Base-by-base conservation (phyloP, 2,329 filamentous ascomycete genomes). In the Colletotrichum sp. region DNA sequence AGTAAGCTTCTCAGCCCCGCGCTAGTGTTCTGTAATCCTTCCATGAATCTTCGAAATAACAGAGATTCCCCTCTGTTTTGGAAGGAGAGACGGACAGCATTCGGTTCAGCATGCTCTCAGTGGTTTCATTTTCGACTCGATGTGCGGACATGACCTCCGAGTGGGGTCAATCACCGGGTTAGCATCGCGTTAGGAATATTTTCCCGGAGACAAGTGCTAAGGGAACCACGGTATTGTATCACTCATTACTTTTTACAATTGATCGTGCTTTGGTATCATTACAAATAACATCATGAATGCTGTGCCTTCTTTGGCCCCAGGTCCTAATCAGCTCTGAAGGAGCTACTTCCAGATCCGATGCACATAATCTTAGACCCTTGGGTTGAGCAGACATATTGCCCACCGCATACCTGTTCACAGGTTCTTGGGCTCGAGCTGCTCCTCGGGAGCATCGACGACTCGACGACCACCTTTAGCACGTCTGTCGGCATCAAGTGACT, bases 401-500 rank as follows among this genome's bases (percentile, higher is more conserved):
- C 13, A 28, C 14, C 6, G 7, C 14, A 59, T 59, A 4, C 3
- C 26, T 16, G 9, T 7, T 60, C 5, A 68, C 4, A 75, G 39
- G 12, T 68, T 68, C 26, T 68, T 52, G 4, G 70, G 69, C 48
- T 75, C 73, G 3, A 73, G 28, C 34, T 75, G 73, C 28, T 73
- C 70, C 34, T 39, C 13, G 8, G 70, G 34, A 14, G 8, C 70
- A 13, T 68, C 57, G 8, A 73, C 57, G n/a, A 69, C 59, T 6
- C 70, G 73, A 16, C 70, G 70, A 7, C 74, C 74, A 7, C 74
- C 70, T 10, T 73, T 74, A 3, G 70, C 65, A 0, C 70, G 70
- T 21, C 74, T 65, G 55, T 69, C 74, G 8, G 57, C 70, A 1
- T 69, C 59, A 6, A 75, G 70, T 28, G 77, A 72, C 55, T 77